These are phyloP conservation scores for Paraphaeosphaeria sporulosa DNA, from an alignment of 2,329 filamentous ascomycete genomes.

Conservation along the genomic window DNA sequence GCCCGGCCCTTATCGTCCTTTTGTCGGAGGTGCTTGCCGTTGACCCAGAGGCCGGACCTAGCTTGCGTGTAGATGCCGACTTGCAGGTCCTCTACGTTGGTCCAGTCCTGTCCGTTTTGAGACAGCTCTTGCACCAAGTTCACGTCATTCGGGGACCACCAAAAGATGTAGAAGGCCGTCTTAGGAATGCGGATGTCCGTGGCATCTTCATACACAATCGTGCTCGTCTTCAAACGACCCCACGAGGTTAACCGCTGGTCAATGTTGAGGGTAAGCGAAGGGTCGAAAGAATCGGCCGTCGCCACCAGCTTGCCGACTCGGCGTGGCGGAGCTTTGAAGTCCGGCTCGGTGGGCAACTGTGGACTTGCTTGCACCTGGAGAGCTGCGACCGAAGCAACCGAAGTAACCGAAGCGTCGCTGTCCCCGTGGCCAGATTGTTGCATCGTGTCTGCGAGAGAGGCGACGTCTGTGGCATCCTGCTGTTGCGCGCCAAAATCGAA, in stretches of 20 bases:
- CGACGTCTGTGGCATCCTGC: constrained; percentile 25
- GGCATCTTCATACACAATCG: constrained; percentile 67
- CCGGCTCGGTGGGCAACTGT: constrained; percentile 31
- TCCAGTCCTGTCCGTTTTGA: constrained; percentile 61
- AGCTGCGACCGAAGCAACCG: constrained; percentile 23
- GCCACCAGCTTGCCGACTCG: constrained; percentile 72
- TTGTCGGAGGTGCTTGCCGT: constrained; percentile 71
- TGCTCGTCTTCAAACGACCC: constrained; percentile 76
- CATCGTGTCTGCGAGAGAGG: constrained; percentile 40
- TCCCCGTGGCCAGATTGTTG: constrained; percentile 30
- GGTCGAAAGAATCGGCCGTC: constrained; percentile 69
- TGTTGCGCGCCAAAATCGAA: constrained; percentile 48
- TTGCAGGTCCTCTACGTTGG: constrained; percentile 62
- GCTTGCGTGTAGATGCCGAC: constrained; percentile 82
- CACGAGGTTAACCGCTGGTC: constrained; percentile 75
- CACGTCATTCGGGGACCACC: constrained; percentile 69
- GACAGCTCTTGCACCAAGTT: constrained; percentile 52
- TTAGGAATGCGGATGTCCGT: constrained; percentile 79
- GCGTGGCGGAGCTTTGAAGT: constrained; percentile 50
- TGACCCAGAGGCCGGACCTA: constrained; percentile 77
- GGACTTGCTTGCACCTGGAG: constrained; percentile 28
- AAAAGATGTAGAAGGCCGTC: constrained; percentile 77
- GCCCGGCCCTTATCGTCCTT: constrained; percentile 59
- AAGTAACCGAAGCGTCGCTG: constrained; percentile 21
- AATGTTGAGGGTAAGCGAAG: constrained; percentile 68